These are phyloP conservation scores for Elaeagnus macrophylla DNA, from an alignment of 306 rosid species.

Conservation along the genomic window DNA sequence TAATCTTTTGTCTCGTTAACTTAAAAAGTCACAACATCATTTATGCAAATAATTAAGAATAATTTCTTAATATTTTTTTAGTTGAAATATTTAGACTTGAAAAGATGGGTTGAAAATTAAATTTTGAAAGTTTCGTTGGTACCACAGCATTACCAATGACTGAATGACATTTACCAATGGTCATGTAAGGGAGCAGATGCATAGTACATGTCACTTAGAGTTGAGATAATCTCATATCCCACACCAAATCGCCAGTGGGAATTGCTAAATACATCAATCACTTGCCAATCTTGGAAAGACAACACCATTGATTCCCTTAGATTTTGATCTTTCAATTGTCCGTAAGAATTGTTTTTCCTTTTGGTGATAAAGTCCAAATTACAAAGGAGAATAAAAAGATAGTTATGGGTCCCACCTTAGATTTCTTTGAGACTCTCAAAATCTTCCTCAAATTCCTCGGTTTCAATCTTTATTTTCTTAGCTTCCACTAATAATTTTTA, in stretches of 20 bases:
- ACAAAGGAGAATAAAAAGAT: conserved; percentile 11
- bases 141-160: too few relatives aligned
- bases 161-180: not conserved
- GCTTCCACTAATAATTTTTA: not conserved
- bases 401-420: conserved; percentile 18
- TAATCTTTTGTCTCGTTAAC: too few relatives aligned
- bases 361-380: conserved; percentile 11
- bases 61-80: too few relatives aligned
- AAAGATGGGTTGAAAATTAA: too few relatives aligned
- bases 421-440: conserved; percentile 33
- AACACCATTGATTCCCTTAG: conserved; percentile 11
- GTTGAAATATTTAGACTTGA: too few relatives aligned
- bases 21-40: too few relatives aligned
- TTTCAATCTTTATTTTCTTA: conserved; percentile 12
- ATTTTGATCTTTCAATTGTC: conserved; percentile 10
- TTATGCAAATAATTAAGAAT: too few relatives aligned
- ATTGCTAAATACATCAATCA: not conserved
- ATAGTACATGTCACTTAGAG: conserved; percentile 5
- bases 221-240: not conserved
- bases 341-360: conserved; percentile 1
- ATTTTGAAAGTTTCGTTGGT: too few relatives aligned
- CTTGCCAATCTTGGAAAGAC: conserved; percentile 24
- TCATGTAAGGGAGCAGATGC: not conserved
- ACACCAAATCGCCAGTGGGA: not conserved
- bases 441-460: conserved; percentile 27